phyloP scores from a whole-genome alignment of 352 stramenopile species.

The Thalassiosira ordinaria region DNA sequence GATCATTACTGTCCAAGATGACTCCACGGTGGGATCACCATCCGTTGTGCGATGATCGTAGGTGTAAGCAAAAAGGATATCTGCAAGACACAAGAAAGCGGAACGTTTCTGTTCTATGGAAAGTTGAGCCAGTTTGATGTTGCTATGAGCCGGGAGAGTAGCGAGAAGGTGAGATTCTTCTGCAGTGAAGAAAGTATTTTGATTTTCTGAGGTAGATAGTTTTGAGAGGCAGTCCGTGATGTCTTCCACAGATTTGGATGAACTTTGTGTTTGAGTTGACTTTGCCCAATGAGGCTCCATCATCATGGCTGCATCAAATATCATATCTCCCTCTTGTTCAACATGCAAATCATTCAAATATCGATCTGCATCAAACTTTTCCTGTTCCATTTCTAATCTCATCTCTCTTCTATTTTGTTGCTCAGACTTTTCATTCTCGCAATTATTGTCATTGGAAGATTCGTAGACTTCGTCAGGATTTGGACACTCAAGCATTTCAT shows the following conservation, averaged over 20 bases:
- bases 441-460: constrained; percentile 31
- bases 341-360: constrained; percentile 95
- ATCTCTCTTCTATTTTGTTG: constrained; percentile 82
- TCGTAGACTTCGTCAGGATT: constrained; percentile 88
- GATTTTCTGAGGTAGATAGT: constrained; percentile 18
- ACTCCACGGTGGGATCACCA: constrained; percentile 95
- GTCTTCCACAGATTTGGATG: constrained; percentile 31
- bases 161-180: constrained; percentile 59
- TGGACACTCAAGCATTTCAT: constrained; percentile 91
- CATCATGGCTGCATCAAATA: constrained; percentile 90
- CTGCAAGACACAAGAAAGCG: constrained; percentile 89
- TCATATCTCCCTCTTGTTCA: constrained; percentile 86
- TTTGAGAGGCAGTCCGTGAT: constrained; percentile 7
- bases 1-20: constrained; percentile 95
- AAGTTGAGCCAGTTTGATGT: constrained; percentile 22
- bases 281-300: constrained; percentile 91
- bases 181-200: constrained; percentile 46
- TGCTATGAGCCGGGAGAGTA: constrained; percentile 30
- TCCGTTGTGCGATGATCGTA: constrained; percentile 96
- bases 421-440: constrained; percentile 20
- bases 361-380: constrained; percentile 94
- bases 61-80: constrained; percentile 94
- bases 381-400: constrained; percentile 89
- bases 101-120: constrained; percentile 42
- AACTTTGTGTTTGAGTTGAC: constrained; percentile 88